These are phyloP conservation scores for Fusarium succisae DNA, from an alignment of 2,329 filamentous ascomycete species.

Conservation along the genomic window DNA sequence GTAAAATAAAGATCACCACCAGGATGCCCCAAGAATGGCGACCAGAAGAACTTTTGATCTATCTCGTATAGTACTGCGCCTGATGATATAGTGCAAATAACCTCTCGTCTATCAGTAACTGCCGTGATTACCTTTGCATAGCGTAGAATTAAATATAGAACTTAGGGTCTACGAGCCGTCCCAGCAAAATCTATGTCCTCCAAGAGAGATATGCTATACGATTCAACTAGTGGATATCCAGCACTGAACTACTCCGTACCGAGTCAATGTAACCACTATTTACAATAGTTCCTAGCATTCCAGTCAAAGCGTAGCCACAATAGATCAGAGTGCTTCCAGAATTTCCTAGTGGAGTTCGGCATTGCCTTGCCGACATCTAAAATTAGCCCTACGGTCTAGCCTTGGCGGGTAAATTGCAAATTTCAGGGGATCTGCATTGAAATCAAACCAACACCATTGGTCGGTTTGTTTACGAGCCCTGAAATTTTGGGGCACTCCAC, in stretches of 20 bases:
- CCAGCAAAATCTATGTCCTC: not conserved
- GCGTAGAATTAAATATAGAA: not conserved
- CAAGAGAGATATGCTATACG: not conserved
- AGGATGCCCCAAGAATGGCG: too few relatives aligned
- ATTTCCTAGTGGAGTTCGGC: not conserved
- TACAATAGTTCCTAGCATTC: not conserved
- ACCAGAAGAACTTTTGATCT: not conserved
- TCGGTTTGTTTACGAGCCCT: not conserved
- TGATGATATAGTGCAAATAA: too few relatives aligned
- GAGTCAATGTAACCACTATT: not conserved
- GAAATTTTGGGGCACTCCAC: not conserved
- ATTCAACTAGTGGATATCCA: too few relatives aligned
- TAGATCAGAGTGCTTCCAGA: not conserved
- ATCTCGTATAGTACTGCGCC: not conserved
- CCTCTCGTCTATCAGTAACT: not conserved
- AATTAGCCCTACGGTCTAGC: not conserved
- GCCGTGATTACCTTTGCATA: too few relatives aligned
- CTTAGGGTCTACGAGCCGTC: not conserved
- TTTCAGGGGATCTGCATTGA: not conserved
- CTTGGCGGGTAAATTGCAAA: not conserved
- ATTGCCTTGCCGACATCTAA: constrained; percentile 3
- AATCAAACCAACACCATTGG: not conserved
- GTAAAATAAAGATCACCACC: not conserved
- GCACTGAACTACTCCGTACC: not conserved
- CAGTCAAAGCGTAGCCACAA: not conserved